Evolutionary conservation across 345 rosid genomes (phyloP).

Genomic region (Salix dunnii): DNA sequence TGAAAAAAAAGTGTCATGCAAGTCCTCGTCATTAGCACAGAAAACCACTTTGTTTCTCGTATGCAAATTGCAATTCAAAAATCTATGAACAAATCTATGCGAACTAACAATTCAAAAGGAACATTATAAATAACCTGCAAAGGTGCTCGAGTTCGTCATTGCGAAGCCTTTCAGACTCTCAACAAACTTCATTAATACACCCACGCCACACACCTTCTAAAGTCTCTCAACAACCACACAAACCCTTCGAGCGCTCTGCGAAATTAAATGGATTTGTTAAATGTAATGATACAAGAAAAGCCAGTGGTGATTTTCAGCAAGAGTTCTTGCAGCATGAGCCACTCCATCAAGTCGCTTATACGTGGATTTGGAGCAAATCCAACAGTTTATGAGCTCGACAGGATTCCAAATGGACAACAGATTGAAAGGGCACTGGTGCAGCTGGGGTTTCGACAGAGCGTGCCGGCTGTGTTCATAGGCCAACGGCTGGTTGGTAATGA

Average conservation of each 20-base stretch:
- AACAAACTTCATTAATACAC: background rate
- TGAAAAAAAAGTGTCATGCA: background rate
- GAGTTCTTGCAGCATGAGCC: conserved; percentile 34
- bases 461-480: conserved; percentile 30
- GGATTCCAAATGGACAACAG: conserved; percentile 21
- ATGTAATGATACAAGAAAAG: conserved; percentile 10
- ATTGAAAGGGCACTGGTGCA: conserved; percentile 27
- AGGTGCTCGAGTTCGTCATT: conserved; percentile 5
- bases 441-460: conserved; percentile 27
- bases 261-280: conserved; percentile 24
- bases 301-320: conserved; percentile 34
- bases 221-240: background rate
- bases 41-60: background rate
- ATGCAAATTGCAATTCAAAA: background rate
- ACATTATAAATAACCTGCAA: conserved; percentile 27
- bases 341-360: conserved; percentile 24
- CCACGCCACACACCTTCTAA: background rate
- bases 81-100: background rate
- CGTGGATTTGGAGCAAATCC: conserved; percentile 34
- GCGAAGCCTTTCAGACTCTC: background rate
- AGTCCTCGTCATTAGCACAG: background rate
- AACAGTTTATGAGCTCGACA: conserved; percentile 27
- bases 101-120: background rate
- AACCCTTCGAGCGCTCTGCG: background rate
- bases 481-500: conserved; percentile 25